phyloP scores from a whole-genome alignment of 331 rosid genomes.

The Spiraea crenata region DNA sequence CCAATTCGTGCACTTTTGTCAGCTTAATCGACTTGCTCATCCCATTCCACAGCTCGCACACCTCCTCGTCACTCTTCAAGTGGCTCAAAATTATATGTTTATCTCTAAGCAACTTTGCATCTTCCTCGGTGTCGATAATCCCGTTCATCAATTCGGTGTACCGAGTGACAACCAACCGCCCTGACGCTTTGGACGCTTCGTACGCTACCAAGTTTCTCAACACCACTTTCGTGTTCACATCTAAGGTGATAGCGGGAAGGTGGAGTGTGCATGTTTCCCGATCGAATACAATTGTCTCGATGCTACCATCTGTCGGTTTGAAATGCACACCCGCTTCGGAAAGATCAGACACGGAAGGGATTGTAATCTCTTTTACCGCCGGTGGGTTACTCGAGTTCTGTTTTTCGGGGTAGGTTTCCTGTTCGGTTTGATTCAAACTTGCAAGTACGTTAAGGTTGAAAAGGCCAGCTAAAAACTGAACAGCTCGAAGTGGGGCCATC shows the following conservation, averaged over 20 bases:
- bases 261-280: conserved; percentile 31
- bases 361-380: conserved; percentile 55
- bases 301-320: conserved; percentile 36
- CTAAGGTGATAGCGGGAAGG: conserved; percentile 54
- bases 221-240: conserved; percentile 53
- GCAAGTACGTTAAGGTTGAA: conserved; percentile 43
- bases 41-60: conserved; percentile 59
- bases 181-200: conserved; percentile 59
- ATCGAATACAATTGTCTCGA: conserved; percentile 53
- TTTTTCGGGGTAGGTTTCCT: conserved; percentile 12
- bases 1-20: conserved; percentile 61
- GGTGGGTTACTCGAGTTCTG: conserved; percentile 44
- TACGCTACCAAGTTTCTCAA: conserved; percentile 71
- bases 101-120: conserved; percentile 54
- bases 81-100: conserved; percentile 54
- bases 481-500: conserved; percentile 47
- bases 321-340: conserved; percentile 46
- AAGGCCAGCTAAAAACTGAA: conserved; percentile 9
- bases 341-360: conserved; percentile 62
- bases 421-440: conserved; percentile 24
- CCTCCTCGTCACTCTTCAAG: conserved; percentile 68
- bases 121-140: conserved; percentile 63
- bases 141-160: conserved; percentile 76
- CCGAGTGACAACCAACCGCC: conserved; percentile 60
- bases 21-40: conserved; percentile 65